Evolutionary conservation across 1,139 yeast species (phyloP), one percentile per base, ranked within the genome.

Genomic region (Geotrichum carabidarum): DNA sequence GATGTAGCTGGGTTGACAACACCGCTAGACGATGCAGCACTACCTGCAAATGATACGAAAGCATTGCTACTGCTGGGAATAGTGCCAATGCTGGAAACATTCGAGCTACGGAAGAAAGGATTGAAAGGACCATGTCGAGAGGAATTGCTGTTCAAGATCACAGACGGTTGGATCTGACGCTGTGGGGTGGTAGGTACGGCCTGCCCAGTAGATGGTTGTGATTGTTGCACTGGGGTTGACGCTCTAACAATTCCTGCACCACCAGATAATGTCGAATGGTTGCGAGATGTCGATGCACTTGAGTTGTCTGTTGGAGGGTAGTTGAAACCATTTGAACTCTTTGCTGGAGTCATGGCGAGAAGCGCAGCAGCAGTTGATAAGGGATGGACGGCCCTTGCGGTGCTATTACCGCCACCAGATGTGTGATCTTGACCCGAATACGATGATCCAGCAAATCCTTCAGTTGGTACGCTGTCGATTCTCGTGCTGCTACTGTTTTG

Each of bases 141-240:
- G 27, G 48, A 31, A 31, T 15, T 44, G 12, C 12, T 32, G 30
- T 14, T 44, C 17, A 15, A 18, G 17, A 34, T n/a, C 40, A 44
- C 8, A 9, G 40, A 14, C 12, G 48, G 40, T 22, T 44, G 48
- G 22, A 44, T 44, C 40, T 44, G 48, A 30, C 48, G 48, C 30
- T 44, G 48, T 8, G 48, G 48, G 1, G 48, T 44, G 9, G 48
- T 44, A n/a, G 48, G 48, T 15, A 32, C 1, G 2, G 27, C 36
- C 11, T 32, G n/a, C 18, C 40, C 22, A 1, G 31, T 37, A 7
- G 31, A 17, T n/a, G 17, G 15, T 8, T 43, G 46, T 2, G 31
- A 14, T 34, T 44, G 48, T 38, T 44, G 48, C 8, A 44, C 40
- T 4, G 48, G 48, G 11, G 48, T 44, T 8, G 48, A 44, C 1